A percentile compares a stretch with the other conserved stretches of the same genome.
Conservation (phyloP, 2,329 filamentous ascomycete species). For the Penicillium rolfsii region DNA sequence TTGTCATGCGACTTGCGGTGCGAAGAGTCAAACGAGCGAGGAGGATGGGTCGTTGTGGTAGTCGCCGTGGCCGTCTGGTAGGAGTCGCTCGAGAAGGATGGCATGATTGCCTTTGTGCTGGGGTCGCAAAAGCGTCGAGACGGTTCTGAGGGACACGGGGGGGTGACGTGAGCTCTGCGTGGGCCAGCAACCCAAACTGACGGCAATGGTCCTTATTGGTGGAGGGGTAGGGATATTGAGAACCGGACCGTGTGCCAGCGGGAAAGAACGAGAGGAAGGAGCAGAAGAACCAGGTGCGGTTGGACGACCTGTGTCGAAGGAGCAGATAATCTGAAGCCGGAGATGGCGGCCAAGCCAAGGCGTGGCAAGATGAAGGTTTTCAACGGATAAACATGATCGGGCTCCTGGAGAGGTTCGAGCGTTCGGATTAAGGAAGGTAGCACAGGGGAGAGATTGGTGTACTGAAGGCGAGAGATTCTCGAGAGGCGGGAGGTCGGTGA, state of each 20-base stretch:
- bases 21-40: constrained; percentile 45
- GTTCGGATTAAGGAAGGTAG: constrained; percentile 3
- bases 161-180: constrained; percentile 40
- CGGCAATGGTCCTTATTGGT: constrained; percentile 30
- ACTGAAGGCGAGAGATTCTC: background rate
- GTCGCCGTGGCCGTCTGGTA: constrained; percentile 35
- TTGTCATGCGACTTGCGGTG: constrained; percentile 51
- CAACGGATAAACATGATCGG: constrained; percentile 25
- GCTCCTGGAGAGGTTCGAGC: constrained; percentile 5
- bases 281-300: constrained; percentile 5
- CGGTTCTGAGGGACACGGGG: constrained; percentile 20
- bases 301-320: background rate
- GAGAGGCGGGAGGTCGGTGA: background rate
- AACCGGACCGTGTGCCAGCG: constrained; percentile 26
- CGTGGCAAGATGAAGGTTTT: constrained; percentile 17
- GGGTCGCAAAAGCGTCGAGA: background rate
- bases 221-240: constrained; percentile 20
- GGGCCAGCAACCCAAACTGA: constrained; percentile 31
- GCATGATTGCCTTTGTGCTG: constrained; percentile 36
- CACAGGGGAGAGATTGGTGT: constrained; percentile 1
- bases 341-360: constrained; percentile 16
- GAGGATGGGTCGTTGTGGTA: constrained; percentile 41
- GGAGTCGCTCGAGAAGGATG: constrained; percentile 44
- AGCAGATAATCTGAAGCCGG: background rate
- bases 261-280: constrained; percentile 11